Percentiles rank a stretch among this genome's conserved stretches.
Conservation (phyloP, 768 basidiomycete genomes). For the Leccinum ochraceum region DNA sequence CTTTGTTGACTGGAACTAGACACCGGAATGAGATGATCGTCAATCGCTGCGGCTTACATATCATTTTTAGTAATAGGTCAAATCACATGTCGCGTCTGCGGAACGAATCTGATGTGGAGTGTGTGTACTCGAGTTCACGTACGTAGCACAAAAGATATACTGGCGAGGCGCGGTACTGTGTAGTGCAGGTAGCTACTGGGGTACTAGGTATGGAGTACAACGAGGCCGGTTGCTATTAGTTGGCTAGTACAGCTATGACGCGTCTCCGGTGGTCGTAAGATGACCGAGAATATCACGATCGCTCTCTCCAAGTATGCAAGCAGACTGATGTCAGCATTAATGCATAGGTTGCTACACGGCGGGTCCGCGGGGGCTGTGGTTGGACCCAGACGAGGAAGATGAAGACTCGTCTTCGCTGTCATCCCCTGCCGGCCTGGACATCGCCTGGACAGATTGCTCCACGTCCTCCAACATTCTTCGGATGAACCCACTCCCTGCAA, state of each 20-base stretch:
- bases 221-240: background rate
- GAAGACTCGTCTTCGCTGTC: background rate
- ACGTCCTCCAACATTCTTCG: conserved; percentile 27
- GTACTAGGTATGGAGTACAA: conserved; percentile 1
- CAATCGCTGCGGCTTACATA: background rate
- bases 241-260: background rate
- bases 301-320: background rate
- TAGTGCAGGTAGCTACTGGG: background rate
- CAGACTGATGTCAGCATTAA: background rate
- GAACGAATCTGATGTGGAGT: background rate
- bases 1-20: conserved; percentile 34
- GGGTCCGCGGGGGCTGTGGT: background rate
- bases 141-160: background rate
- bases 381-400: conserved; percentile 5
- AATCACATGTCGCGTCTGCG: background rate
- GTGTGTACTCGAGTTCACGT: background rate
- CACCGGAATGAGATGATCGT: background rate
- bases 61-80: background rate
- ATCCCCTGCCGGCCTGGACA: conserved; percentile 11
- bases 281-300: background rate
- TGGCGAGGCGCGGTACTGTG: background rate
- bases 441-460: conserved; percentile 13
- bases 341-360: background rate
- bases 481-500: conserved; percentile 33
- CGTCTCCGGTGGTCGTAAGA: background rate